Percentiles rank a stretch among this genome's conserved stretches.
Conservation (phyloP, 768 basidiomycete species). For the Mycena alexandri region DNA sequence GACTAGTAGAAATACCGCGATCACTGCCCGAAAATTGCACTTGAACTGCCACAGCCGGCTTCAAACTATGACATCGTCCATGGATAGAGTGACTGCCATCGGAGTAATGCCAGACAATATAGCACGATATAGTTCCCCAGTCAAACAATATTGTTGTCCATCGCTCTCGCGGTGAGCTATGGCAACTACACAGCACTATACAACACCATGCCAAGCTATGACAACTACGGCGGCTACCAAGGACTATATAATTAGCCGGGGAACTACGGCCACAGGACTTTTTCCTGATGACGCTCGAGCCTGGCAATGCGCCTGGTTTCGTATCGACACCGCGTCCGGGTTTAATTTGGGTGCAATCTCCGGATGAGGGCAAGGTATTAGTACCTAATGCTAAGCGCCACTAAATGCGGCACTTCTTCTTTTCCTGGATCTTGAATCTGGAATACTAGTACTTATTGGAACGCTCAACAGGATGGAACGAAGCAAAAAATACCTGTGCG, state of each 20-base stretch:
- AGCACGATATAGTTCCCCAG: slow-evolving; percentile 7
- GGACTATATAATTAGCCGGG: slow-evolving; percentile 9
- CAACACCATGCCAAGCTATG: slow-evolving; percentile 5
- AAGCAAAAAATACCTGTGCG: neutral
- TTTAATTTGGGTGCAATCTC: too few relatives aligned
- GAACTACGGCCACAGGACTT: slow-evolving; percentile 16
- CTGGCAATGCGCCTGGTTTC: too few relatives aligned
- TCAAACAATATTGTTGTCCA: slow-evolving; percentile 13
- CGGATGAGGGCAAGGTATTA: too few relatives aligned
- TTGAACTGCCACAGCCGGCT: slow-evolving; percentile 7
- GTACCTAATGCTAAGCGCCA: too few relatives aligned
- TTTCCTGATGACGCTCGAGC: slow-evolving; percentile 17
- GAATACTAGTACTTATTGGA: neutral
- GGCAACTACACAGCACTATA: slow-evolving; percentile 12
- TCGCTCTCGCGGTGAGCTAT: slow-evolving; percentile 14
- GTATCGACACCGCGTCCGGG: too few relatives aligned
- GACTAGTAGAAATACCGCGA: too few relatives aligned
- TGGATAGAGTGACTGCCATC: slow-evolving; percentile 1
- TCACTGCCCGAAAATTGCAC: slow-evolving; percentile 13
- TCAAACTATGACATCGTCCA: slow-evolving; percentile 11
- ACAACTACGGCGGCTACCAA: slow-evolving; percentile 11
- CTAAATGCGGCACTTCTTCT: neutral
- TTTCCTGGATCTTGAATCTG: too few relatives aligned
- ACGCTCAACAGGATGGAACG: neutral
- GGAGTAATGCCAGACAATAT: slow-evolving; percentile 9